These are phyloP conservation scores for Ambrosiella cleistominuta DNA, from an alignment of 2,329 filamentous ascomycete species.

Conservation along the genomic window DNA sequence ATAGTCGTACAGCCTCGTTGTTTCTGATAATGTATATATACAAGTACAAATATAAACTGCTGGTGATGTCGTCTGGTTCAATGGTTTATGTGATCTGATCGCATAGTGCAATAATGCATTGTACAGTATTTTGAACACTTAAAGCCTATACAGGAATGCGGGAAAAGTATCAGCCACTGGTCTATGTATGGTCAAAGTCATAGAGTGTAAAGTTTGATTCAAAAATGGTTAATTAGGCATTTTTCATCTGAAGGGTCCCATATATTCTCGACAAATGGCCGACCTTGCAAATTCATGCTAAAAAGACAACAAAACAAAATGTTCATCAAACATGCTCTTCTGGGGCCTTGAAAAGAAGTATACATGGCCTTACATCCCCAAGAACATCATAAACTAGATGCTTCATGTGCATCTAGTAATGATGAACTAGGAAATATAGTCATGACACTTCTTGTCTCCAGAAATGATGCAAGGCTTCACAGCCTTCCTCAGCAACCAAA, in stretches of 20 bases:
- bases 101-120: neutral
- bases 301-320: slow-evolving; percentile 2
- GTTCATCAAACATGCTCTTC: slow-evolving; percentile 1
- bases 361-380: neutral
- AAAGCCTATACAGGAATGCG: slow-evolving; percentile 5
- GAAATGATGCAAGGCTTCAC: neutral
- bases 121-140: neutral
- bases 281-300: neutral
- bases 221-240: neutral
- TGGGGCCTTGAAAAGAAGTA: neutral
- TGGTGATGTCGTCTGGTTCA: neutral
- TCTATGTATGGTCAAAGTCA: neutral
- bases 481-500: neutral
- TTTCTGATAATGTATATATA: neutral
- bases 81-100: neutral
- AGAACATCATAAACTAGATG: neutral
- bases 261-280: too few relatives aligned
- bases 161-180: slow-evolving; percentile 5
- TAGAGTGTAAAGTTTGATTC: neutral
- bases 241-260: neutral
- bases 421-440: neutral
- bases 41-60: neutral
- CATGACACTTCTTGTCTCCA: neutral
- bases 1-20: neutral
- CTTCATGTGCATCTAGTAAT: neutral